phyloP scores from a whole-genome alignment of 1,284 basidiomycete species.

The Amylostereum chailletii region DNA sequence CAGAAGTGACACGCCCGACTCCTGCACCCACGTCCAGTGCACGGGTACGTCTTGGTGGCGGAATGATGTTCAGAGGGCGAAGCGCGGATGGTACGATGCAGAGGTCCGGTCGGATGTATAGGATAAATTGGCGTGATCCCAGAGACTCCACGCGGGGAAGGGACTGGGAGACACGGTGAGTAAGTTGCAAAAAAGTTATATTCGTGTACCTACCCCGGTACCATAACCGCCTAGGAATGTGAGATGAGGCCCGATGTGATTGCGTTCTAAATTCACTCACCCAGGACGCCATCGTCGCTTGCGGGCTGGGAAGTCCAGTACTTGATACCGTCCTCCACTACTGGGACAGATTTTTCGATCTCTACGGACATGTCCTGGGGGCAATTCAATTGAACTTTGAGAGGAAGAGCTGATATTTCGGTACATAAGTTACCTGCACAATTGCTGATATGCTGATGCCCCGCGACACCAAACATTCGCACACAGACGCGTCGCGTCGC shows the following conservation, averaged over 20 bases:
- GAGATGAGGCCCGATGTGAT: slow-evolving; percentile 13
- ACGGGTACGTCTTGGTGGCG: slow-evolving; percentile 38
- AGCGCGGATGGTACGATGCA: slow-evolving; percentile 68
- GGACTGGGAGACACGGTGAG: slow-evolving; percentile 38
- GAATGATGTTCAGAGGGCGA: slow-evolving; percentile 18
- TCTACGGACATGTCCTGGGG: slow-evolving; percentile 5
- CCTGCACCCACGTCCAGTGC: slow-evolving; percentile 89
- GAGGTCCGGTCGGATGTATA: slow-evolving; percentile 72
- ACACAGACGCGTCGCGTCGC: too few species aligned
- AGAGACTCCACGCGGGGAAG: slow-evolving; percentile 84
- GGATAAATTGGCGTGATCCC: slow-evolving; percentile 79
- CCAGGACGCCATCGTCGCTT: slow-evolving; percentile 64
- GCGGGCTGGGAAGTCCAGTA: slow-evolving; percentile 76
- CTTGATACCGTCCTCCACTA: slow-evolving; percentile 58
- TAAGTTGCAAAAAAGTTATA: slow-evolving; percentile 4
- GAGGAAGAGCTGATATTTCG: too few species aligned
- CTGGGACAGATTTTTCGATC: slow-evolving; percentile 24
- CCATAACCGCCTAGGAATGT: slow-evolving; percentile 55
- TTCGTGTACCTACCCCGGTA: slow-evolving; percentile 42
- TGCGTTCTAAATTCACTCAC: slow-evolving; percentile 20
- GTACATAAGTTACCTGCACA: too few species aligned
- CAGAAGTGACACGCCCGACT: slow-evolving; percentile 82
- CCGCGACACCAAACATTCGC: too few species aligned
- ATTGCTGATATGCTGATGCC: too few species aligned
- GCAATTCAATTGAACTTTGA: too few species aligned